Evolutionary conservation across 139 green algal genomes (phyloP).

Genomic region (Eudorina sp.): DNA sequence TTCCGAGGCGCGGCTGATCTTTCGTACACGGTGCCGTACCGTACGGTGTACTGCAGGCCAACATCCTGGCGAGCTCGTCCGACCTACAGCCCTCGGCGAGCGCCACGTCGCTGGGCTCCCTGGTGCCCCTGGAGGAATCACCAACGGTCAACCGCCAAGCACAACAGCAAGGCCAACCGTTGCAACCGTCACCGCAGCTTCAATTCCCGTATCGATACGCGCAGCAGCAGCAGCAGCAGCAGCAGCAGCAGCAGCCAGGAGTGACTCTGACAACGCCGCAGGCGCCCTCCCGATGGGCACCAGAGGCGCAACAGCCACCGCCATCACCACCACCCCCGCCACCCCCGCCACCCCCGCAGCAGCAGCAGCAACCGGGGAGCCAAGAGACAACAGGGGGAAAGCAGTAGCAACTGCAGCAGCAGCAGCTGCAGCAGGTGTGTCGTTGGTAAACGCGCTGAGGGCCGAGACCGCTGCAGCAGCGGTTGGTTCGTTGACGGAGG

Average conservation of each 20-base stretch:
- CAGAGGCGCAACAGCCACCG: background rate
- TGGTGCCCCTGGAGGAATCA: background rate
- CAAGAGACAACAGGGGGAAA: background rate
- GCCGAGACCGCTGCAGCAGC: too few relatives aligned
- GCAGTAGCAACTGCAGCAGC: background rate
- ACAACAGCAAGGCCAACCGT: background rate
- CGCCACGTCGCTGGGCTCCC: background rate
- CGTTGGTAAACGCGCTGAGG: too few relatives aligned
- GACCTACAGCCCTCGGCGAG: conserved; percentile 29
- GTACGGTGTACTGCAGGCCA: conserved; percentile 3
- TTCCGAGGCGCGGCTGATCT: too few relatives aligned
- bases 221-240: background rate
- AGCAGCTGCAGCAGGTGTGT: background rate
- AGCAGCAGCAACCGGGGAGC: background rate
- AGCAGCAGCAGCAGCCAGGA: background rate
- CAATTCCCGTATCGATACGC: too few relatives aligned
- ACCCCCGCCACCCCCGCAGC: too few relatives aligned
- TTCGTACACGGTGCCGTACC: too few relatives aligned
- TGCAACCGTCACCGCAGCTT: background rate
- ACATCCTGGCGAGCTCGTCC: background rate
- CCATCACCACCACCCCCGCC: too few relatives aligned
- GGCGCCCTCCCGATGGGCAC: too few relatives aligned
- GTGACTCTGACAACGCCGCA: too few relatives aligned
- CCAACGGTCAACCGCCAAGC: too few relatives aligned
- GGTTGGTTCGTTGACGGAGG: too few relatives aligned